phyloP scores from a whole-genome alignment of 495 filamentous ascomycete species.

The Annulohypoxylon moriforme region DNA sequence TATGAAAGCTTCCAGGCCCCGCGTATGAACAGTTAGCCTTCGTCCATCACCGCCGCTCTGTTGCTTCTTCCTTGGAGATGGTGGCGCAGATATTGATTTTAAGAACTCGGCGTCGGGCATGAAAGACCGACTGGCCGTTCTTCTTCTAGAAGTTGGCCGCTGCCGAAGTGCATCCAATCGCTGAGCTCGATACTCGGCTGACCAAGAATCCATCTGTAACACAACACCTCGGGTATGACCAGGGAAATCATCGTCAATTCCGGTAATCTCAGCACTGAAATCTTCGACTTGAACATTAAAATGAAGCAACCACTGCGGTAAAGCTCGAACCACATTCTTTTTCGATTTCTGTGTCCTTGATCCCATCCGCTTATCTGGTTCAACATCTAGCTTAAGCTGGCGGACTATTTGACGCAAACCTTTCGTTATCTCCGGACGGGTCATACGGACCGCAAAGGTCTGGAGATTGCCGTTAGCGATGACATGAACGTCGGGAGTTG shows the following conservation, averaged over 20 bases:
- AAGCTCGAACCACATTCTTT: constrained; percentile 79
- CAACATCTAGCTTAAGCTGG: constrained; percentile 73
- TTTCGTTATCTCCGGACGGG: constrained; percentile 88
- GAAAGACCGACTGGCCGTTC: constrained; percentile 68
- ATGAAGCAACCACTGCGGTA: constrained; percentile 86
- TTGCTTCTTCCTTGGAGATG: constrained; percentile 68
- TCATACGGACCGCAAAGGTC: constrained; percentile 88
- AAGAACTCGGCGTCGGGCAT: constrained; percentile 67
- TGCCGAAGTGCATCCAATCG: constrained; percentile 67
- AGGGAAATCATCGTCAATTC: constrained; percentile 84
- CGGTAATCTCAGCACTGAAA: constrained; percentile 90
- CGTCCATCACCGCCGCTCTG: constrained; percentile 80
- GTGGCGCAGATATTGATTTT: constrained; percentile 68
- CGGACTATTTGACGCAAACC: constrained; percentile 91
- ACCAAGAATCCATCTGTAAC: constrained; percentile 89
- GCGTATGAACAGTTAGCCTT: constrained; percentile 80
- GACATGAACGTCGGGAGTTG: constrained; percentile 86
- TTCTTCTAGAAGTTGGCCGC: constrained; percentile 64
- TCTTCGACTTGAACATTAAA: constrained; percentile 88
- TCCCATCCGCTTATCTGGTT: constrained; percentile 68
- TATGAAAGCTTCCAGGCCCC: constrained; percentile 87
- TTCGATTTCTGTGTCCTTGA: constrained; percentile 61
- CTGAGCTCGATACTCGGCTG: constrained; percentile 88
- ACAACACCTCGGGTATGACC: constrained; percentile 81
- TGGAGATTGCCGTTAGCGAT: constrained; percentile 82